These are phyloP conservation scores for Durio zibethinus DNA, from an alignment of 345 rosid species.

Conservation along the genomic window DNA sequence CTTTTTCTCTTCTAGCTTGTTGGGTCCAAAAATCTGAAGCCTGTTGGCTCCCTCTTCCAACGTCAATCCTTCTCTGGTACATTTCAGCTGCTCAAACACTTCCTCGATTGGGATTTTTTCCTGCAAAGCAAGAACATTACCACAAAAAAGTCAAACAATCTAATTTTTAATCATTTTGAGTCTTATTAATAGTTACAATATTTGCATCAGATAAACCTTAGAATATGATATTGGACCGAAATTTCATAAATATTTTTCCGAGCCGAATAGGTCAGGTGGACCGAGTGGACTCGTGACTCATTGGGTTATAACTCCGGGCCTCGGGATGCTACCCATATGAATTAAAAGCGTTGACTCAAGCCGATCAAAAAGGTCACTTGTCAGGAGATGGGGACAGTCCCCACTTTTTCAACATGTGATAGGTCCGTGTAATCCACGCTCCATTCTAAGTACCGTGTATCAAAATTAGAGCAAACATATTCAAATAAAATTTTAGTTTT, in stretches of 20 bases:
- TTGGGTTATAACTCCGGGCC: background rate
- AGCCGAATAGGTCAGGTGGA: background rate
- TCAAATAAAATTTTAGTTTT: too few species aligned
- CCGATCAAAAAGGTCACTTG: background rate
- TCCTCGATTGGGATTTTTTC: conserved; percentile 81
- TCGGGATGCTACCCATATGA: background rate
- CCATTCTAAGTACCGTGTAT: background rate
- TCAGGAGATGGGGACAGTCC: background rate
- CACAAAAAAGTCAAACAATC: background rate
- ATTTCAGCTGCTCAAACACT: conserved; percentile 86
- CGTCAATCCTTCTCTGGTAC: conserved; percentile 58
- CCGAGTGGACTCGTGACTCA: conserved; percentile 16
- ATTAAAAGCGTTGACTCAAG: conserved; percentile 20
- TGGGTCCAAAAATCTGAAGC: conserved; percentile 84
- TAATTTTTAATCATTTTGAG: background rate
- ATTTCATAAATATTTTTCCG: background rate
- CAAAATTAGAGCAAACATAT: background rate
- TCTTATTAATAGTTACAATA: background rate
- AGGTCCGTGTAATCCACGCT: conserved; percentile 14
- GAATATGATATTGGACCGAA: background rate
- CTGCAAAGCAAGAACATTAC: conserved; percentile 31
- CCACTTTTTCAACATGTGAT: conserved; percentile 9
- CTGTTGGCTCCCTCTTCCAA: conserved; percentile 63
- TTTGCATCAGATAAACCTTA: background rate
- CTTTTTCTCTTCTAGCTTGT: conserved; percentile 91